Base-by-base conservation (phyloP, 2,329 filamentous ascomycete species). In the Mycogone perniciosa region DNA sequence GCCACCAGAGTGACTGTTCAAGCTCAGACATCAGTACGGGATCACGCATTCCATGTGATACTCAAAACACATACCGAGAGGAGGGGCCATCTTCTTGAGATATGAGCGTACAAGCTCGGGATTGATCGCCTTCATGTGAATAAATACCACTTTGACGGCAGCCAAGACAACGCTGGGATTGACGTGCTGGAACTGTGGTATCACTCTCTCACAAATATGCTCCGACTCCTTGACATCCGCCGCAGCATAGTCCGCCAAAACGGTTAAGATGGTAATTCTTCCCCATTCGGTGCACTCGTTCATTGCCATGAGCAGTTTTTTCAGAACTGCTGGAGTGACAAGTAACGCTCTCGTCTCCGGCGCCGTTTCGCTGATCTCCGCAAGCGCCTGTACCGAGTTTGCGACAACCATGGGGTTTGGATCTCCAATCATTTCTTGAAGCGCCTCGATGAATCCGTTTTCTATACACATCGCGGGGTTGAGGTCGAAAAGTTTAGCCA, bases 211-310 rank as follows among this genome's bases (percentile, higher is more conserved):
- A 70, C 93, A 99, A 52, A 99, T 96, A 67, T 97, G 93, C 72
- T 99, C 93, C 50, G 92, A 87, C 72, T 99, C 93, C 72, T 96
- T 97, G 54, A 90, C 77, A 66, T 97, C 92, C n/a, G 75, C 66
- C 0, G 92, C 84, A 58, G 82, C 84, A 71, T 97, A 97, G 63
- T 95, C 86, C 39, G 93, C 90, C 56, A 99, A 71, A 0, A 89
- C 95, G 8, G 87, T 86, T 56, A 99, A 73, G 52, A 99, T 95
- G 1, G 91, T 97, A 31, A 99, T 91, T 59, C 93, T 78, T 11
- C 93, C 93, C 93, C 93, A 99, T 73, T 99, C 93, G 0, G 93
- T 99, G 66, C 93, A 99, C 69, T 99, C 93, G 64, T 96, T 97
- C 60, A 99, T 74, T 0, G 93, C 93, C 82, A 97, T 88, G 43